phyloP scores from a whole-genome alignment of 1,284 basidiomycete genomes.

The Schizophyllum amplum region DNA sequence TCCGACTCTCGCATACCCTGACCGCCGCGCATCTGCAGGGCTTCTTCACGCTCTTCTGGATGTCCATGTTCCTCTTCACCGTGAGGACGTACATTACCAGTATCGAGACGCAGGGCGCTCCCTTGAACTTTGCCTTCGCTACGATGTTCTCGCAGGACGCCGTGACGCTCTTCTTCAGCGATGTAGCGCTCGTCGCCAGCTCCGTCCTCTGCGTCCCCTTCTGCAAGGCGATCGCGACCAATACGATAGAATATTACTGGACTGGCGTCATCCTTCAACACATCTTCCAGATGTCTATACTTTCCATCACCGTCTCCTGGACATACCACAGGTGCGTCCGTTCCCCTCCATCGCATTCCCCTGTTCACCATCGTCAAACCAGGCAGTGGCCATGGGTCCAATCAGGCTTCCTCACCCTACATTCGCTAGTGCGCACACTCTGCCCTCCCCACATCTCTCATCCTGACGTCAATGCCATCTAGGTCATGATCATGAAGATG shows the following conservation, averaged over 20 bases:
- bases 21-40: constrained; percentile 45
- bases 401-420: constrained; percentile 92
- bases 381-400: constrained; percentile 97
- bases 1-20: background rate
- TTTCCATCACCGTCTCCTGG: constrained; percentile 72
- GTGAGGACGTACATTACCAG: constrained; percentile 71
- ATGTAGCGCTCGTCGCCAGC: constrained; percentile 71
- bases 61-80: constrained; percentile 76
- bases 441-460: background rate
- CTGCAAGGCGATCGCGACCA: constrained; percentile 49
- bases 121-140: constrained; percentile 79
- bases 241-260: constrained; percentile 47
- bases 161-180: constrained; percentile 75
- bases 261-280: constrained; percentile 75
- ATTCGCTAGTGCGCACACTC: constrained; percentile 53
- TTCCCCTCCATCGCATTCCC: background rate
- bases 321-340: constrained; percentile 49
- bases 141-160: constrained; percentile 86
- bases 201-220: constrained; percentile 82
- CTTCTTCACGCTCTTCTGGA: constrained; percentile 92
- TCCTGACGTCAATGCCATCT: constrained; percentile 5
- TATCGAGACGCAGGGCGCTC: constrained; percentile 69
- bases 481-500: constrained; percentile 94
- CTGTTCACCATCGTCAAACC: constrained; percentile 17
- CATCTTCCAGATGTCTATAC: constrained; percentile 60